Evolutionary conservation across 2,329 filamentous ascomycete species (phyloP), one percentile per base, ranked within the genome.

Genomic region (Scedosporium apiospermum): DNA sequence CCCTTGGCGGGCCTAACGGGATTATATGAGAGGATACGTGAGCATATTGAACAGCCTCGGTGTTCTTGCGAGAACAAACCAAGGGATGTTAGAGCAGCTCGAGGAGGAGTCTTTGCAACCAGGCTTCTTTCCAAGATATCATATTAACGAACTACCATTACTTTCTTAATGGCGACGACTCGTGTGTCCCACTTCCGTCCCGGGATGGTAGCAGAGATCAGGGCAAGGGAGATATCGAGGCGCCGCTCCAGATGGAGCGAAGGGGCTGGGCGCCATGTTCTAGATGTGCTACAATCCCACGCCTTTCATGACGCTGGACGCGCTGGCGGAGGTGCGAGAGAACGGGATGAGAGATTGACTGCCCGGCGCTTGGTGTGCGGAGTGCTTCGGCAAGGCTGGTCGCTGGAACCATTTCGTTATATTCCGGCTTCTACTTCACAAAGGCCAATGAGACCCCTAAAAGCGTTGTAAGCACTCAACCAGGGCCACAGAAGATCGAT

Each of bases 231-330:
- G 1, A 79, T 90, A 72, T 81, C 0, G 78, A 84, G 68, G 72
- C 76, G 2, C 81, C 80, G 58, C 66, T 80, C 12, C 63, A 65
- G 38, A 78, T 77, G 71, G 70, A 3, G 27, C 4, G 1, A 30
- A 77, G 34, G 74, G 81, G 64, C 88, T 88, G 73, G 89, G 88
- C 6, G 85, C 85, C 5, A 83, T 93, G 63, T 72, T 93, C 64
- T 90, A 93, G 73, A 93, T 93, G 89, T 92, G 88, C 77, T 93
- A 92, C 72, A 90, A 92, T 71, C 90, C 90, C 0, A 77, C 80
- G 2, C 87, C 88, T 0, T 87, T 83, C 72, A 93, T 89, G 0
- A 78, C 82, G 66, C 82, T 91, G 59, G 85, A 83, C 1, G 80
- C 79, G 53, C 68, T 91, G 55, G 84, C 87, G 0, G 79, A 84